A percentile compares a stretch with the other conserved stretches of the same genome.
These are phyloP conservation scores for Tetracentron sinense DNA, from an alignment of 164 flowering plant species.

Conservation along the genomic window DNA sequence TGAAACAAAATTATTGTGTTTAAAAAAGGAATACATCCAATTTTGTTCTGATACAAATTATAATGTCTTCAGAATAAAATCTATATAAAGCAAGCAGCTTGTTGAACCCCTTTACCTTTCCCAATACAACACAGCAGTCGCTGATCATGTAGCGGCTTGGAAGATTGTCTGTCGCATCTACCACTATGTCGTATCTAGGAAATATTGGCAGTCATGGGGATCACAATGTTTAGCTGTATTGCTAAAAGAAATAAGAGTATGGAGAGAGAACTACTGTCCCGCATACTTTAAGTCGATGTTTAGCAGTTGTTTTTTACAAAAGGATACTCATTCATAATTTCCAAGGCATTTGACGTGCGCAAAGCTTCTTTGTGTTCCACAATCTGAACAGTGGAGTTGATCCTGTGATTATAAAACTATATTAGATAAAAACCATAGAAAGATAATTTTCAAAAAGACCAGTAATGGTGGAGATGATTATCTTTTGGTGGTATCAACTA, in stretches of 20 bases:
- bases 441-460: not conserved
- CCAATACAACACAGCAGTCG: constrained; percentile 88
- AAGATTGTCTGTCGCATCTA: constrained; percentile 94
- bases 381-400: constrained; percentile 74
- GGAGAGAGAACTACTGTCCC: not conserved
- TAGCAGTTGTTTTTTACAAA: too few species aligned
- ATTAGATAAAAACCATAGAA: not conserved
- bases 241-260: not conserved
- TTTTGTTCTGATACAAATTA: too few species aligned
- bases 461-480: not conserved
- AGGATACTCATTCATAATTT: constrained; percentile 89
- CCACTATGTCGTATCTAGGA: constrained; percentile 74
- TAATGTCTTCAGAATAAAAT: not conserved
- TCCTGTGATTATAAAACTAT: constrained; percentile 36
- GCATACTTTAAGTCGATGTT: not conserved
- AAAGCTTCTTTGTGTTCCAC: constrained; percentile 75
- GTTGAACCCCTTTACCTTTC: constrained; percentile 52
- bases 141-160: constrained; percentile 92
- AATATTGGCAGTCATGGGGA: constrained; percentile 31
- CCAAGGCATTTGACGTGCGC: constrained; percentile 79
- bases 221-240: constrained; percentile 1
- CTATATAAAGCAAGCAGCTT: not conserved
- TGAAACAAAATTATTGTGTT: too few species aligned
- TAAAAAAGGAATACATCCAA: too few species aligned
- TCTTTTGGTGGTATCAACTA: not conserved